These are phyloP conservation scores for Babesia bigemina DNA, from an alignment of 169 alveolate species.

Conservation along the genomic window DNA sequence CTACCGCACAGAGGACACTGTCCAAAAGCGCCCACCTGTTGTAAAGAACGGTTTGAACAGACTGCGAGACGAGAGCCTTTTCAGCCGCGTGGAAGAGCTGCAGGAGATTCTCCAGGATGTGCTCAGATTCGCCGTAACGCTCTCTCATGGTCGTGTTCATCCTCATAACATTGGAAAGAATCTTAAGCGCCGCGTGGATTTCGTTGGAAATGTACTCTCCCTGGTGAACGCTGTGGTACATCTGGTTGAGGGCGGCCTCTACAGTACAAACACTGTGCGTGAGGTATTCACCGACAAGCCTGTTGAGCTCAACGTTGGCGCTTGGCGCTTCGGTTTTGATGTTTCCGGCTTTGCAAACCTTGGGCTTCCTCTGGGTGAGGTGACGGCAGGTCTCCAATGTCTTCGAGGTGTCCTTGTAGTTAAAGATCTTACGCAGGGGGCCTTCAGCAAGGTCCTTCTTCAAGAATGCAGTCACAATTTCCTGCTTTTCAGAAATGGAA, in stretches of 20 bases:
- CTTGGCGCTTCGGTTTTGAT: background rate
- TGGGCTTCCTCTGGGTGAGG: background rate
- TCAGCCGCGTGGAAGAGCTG: conserved; percentile 46
- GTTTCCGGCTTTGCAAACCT: conserved; percentile 20
- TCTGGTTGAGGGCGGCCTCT: conserved; percentile 61
- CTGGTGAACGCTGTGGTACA: conserved; percentile 32
- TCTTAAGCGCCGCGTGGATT: background rate
- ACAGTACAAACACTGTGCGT: conserved; percentile 45
- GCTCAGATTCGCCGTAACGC: conserved; percentile 13
- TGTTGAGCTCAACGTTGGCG: conserved; percentile 9
- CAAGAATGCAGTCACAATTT: background rate
- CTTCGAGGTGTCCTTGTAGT: background rate
- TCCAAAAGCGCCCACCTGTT: conserved; percentile 52
- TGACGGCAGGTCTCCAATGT: background rate
- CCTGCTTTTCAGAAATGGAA: conserved; percentile 22
- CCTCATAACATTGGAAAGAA: background rate
- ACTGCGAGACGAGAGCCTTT: conserved; percentile 43
- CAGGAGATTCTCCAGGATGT: conserved; percentile 19
- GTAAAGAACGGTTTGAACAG: conserved; percentile 44
- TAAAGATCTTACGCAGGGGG: conserved; percentile 3
- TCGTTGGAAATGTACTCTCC: conserved; percentile 27
- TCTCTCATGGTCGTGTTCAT: background rate
- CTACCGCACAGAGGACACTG: conserved; percentile 46
- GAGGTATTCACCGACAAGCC: conserved; percentile 30
- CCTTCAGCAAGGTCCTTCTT: conserved; percentile 8